Conservation (phyloP, 164 flowering plant genomes). For the Akebia trifoliata region DNA sequence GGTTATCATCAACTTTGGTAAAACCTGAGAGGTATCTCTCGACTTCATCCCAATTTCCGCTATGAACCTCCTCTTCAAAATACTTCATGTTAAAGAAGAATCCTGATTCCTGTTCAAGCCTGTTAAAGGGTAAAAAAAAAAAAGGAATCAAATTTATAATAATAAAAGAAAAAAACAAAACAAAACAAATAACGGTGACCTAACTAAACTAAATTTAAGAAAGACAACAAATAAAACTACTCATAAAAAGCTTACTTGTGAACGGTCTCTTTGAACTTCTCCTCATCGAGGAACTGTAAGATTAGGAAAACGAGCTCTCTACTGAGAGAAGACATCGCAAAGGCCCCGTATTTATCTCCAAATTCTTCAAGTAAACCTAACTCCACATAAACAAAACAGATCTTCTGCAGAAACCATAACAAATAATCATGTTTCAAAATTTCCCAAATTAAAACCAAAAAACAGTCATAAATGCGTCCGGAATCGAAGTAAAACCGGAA, state of each 20-base stretch:
- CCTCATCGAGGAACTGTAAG: constrained; percentile 40
- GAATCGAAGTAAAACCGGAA: constrained; percentile 5
- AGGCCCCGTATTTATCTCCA: neutral
- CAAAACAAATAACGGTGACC: too few species aligned
- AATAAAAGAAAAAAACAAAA: neutral
- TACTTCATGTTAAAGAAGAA: constrained; percentile 51
- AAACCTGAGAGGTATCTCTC: constrained; percentile 59
- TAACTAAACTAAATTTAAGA: too few species aligned
- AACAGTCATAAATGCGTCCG: neutral
- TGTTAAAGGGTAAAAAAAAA: constrained; percentile 13
- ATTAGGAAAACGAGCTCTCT: constrained; percentile 36
- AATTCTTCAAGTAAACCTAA: neutral
- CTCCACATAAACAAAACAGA: neutral
- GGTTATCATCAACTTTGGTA: constrained; percentile 43
- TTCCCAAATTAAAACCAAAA: constrained; percentile 4
- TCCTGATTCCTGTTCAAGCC: constrained; percentile 58
- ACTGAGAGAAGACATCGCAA: constrained; percentile 29
- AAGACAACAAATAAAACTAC: neutral
- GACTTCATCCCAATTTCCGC: constrained; percentile 54
- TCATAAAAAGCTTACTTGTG: constrained; percentile 27
- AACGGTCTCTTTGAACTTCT: constrained; percentile 34
- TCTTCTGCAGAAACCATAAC: constrained; percentile 7
- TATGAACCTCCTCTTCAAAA: constrained; percentile 42
- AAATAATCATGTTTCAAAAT: neutral
- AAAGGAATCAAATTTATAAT: neutral